Evolutionary conservation across 1,284 basidiomycete species (phyloP), one percentile per base, ranked within the genome.

Genomic region (Rhodotorula glutinis): DNA sequence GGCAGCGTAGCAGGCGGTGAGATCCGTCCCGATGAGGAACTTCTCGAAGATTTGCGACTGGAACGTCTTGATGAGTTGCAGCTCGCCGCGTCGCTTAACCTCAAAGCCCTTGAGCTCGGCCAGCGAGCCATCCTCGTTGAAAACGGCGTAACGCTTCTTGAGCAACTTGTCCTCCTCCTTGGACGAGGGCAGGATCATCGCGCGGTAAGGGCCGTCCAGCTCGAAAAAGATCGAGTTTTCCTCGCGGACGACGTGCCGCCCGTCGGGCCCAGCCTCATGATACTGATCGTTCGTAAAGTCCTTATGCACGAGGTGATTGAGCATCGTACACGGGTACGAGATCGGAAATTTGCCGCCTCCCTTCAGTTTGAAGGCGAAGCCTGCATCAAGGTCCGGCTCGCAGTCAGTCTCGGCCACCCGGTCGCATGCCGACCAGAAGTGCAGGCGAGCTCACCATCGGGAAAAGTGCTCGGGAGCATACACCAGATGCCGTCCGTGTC

Each of bases 151-250:
- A 57, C 96, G 90, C 79, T 99, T 99, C 83, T 99, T 99, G 76
- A 99, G 82, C 71, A 99, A 79, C 78, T 98, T 99, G 80, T 98
- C 96, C 79, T 99, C 96, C 80, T 99, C 96, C 77, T 99, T 99
- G 4, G 95, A 98, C 11, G 93, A 96, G 3, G 96, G 96, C 38
- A 99, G 84, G 75, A 98, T 98, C 96, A 99, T 99, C 11, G 96
- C 96, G 74, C 88, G 91, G 82, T 98, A 98, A 0, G 96, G 96
- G 1, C 96, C 96, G 76, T 99, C 96, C 64, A 99, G 84, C 79
- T 99, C 96, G 82, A 99, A 98, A 82, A 98, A 99, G 80, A 99
- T 99, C n/a, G 92, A 96, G 81, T 99, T 98, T 79, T 98, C 96
- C 79, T 88, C 92, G 73, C 91, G 91, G 25, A 98, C 82, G 33